Evolutionary conservation across 371 early-diverging fungal species (phyloP).

Genomic region (Lichtheimia ornata): DNA sequence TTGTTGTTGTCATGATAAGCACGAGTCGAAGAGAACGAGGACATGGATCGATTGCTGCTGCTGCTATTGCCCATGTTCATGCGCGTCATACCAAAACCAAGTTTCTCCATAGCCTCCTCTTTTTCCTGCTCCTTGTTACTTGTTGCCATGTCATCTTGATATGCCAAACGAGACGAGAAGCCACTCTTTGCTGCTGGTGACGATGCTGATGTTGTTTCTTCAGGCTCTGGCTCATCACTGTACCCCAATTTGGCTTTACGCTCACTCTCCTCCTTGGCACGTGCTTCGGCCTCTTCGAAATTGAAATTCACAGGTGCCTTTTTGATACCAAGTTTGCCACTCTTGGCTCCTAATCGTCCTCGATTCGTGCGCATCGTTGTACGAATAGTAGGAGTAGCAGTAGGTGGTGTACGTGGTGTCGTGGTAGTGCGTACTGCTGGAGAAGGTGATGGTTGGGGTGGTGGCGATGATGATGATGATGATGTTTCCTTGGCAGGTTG

Average conservation of each 20-base stretch:
- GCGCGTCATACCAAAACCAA: conserved; percentile 83
- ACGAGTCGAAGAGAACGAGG: too few species aligned
- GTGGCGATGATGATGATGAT: too few species aligned
- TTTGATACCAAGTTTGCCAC: conserved; percentile 83
- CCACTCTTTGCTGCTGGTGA: background rate
- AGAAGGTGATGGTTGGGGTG: too few species aligned
- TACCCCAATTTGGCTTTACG: conserved; percentile 74
- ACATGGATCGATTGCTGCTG: conserved; percentile 9
- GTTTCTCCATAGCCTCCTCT: conserved; percentile 66
- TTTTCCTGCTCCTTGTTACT: conserved; percentile 68
- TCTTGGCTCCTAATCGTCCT: conserved; percentile 47
- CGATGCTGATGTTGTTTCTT: background rate
- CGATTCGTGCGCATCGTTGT: conserved; percentile 36
- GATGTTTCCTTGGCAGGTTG: too few species aligned
- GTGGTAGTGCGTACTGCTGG: conserved; percentile 16
- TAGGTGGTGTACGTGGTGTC: conserved; percentile 10
- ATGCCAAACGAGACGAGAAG: conserved; percentile 25
- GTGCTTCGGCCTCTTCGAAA: conserved; percentile 92
- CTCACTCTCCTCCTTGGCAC: conserved; percentile 85
- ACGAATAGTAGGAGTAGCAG: conserved; percentile 14
- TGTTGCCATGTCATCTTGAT: conserved; percentile 50
- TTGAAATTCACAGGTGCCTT: conserved; percentile 76
- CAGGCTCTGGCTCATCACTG: conserved; percentile 61
- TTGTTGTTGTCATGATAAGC: conserved; percentile 8
- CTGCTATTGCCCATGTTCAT: conserved; percentile 20